Conservation (phyloP, 1,284 basidiomycete genomes). For the Stereum hirsutum region DNA sequence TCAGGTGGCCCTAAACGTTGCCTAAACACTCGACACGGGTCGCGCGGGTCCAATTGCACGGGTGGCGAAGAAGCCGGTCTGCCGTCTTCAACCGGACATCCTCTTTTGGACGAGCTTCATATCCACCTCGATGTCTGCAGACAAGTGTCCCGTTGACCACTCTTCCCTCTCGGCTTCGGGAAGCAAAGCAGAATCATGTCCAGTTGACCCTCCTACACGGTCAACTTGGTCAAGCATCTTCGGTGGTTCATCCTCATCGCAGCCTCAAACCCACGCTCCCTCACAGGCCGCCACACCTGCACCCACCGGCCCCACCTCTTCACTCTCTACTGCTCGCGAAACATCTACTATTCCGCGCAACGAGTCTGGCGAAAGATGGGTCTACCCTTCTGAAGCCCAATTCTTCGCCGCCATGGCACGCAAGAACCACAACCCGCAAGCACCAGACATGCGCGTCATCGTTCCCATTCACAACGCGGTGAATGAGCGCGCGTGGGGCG, state of each 20-base stretch:
- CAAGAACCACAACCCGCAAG: constrained; percentile 82
- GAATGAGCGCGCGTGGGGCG: constrained; percentile 93
- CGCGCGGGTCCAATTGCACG: too few relatives aligned
- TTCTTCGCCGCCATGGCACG: constrained; percentile 95
- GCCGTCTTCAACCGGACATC: neutral
- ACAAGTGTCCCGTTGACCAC: constrained; percentile 53
- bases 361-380: constrained; percentile 70
- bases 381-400: constrained; percentile 97
- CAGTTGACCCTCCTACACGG: constrained; percentile 26
- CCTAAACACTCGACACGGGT: too few relatives aligned
- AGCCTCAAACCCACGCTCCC: constrained; percentile 18
- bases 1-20: neutral
- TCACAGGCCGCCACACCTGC: constrained; percentile 13
- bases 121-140: neutral
- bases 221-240: constrained; percentile 46
- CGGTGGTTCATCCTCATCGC: too few relatives aligned
- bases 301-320: constrained; percentile 10
- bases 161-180: constrained; percentile 10
- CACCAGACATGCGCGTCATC: constrained; percentile 87
- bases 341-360: constrained; percentile 83
- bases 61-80: neutral
- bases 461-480: constrained; percentile 99
- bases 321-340: constrained; percentile 63
- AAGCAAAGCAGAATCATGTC: constrained; percentile 24
- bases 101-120: neutral